These are phyloP conservation scores for Quercus mongolica DNA, from an alignment of 306 rosid genomes.

Conservation along the genomic window DNA sequence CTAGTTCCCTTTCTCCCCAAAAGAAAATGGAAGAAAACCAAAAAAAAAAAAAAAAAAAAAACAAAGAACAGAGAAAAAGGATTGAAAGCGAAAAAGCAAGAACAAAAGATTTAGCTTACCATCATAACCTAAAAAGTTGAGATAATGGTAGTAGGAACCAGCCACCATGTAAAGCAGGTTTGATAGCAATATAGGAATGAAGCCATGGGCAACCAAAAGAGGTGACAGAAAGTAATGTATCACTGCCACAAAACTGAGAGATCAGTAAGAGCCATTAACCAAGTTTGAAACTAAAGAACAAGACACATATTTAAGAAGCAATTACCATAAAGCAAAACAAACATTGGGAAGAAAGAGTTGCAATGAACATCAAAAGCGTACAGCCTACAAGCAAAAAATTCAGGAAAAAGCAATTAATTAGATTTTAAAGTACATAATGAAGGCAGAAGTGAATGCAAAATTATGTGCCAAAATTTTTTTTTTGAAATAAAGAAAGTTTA, in stretches of 20 bases:
- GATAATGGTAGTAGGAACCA: conserved; percentile 91
- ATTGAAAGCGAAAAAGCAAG: not conserved
- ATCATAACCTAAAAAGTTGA: conserved; percentile 97
- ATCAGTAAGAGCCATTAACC: conserved; percentile 25
- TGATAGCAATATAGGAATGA: conserved; percentile 85
- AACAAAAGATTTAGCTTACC: conserved; percentile 46
- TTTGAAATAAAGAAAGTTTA: not conserved
- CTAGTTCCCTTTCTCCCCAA: not conserved
- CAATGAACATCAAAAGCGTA: conserved; percentile 99
- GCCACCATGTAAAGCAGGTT: conserved; percentile 95
- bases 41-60: not conserved
- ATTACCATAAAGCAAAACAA: conserved; percentile 88
- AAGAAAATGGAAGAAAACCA: not conserved
- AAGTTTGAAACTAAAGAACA: conserved; percentile 9
- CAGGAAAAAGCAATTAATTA: conserved; percentile 11
- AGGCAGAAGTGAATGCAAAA: conserved; percentile 2
- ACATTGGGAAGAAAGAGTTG: conserved; percentile 99
- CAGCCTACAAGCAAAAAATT: conserved; percentile 67
- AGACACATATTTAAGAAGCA: conserved; percentile 10
- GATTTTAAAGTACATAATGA: not conserved
- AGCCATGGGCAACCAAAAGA: conserved; percentile 91
- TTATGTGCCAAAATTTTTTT: not conserved
- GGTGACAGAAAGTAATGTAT: conserved; percentile 96
- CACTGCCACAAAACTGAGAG: conserved; percentile 63
- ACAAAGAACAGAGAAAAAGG: too few relatives aligned